Conservation (phyloP, 805 yeast species). For the Zygosaccharomyces bailii region DNA sequence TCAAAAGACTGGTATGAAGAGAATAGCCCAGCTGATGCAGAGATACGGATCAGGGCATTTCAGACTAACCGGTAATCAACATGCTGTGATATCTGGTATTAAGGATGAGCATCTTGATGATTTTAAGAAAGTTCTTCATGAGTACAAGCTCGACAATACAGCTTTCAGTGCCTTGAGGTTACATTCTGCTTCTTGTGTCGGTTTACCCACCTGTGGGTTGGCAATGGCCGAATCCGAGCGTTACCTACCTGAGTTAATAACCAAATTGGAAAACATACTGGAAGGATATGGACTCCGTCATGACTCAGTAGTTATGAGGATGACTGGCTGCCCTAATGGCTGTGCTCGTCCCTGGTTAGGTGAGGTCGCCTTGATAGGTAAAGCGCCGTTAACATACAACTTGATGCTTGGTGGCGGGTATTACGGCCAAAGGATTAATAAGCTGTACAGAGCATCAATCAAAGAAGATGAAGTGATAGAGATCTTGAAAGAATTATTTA, state of each 20-base stretch:
- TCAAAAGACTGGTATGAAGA: conserved; percentile 80
- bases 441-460: conserved; percentile 80
- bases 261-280: conserved; percentile 77
- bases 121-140: conserved; percentile 60
- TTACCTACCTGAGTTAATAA: conserved; percentile 70
- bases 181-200: conserved; percentile 95
- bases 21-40: conserved; percentile 67
- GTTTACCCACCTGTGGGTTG: conserved; percentile 96
- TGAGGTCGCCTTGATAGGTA: conserved; percentile 92
- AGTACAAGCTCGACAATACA: conserved; percentile 80
- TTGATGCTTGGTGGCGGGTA: conserved; percentile 95
- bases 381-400: conserved; percentile 90
- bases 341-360: conserved; percentile 99
- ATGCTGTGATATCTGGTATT: conserved; percentile 70
- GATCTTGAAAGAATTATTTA: conserved; percentile 79
- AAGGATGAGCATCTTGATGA: conserved; percentile 61
- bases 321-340: conserved; percentile 99
- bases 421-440: conserved; percentile 88
- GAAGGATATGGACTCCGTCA: conserved; percentile 93
- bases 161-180: conserved; percentile 79
- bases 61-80: conserved; percentile 95
- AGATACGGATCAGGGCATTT: conserved; percentile 71
- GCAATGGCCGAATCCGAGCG: conserved; percentile 99
- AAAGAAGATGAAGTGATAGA: conserved; percentile 84
- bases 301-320: conserved; percentile 92